Evolutionary conservation across 306 rosid genomes (phyloP).

Genomic region (Dryas octopetala): DNA sequence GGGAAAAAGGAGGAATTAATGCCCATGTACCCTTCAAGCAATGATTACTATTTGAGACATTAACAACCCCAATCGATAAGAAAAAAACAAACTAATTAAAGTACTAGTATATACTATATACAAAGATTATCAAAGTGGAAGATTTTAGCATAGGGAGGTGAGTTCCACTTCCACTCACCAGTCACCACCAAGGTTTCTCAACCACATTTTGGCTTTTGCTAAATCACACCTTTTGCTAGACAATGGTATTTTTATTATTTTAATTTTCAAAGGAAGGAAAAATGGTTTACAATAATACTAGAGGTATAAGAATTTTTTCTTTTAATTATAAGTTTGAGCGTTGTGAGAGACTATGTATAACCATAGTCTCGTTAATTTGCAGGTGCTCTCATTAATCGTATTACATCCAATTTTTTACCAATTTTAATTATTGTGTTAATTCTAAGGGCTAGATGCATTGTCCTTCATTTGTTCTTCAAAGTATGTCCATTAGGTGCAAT

Average conservation of each 20-base stretch:
- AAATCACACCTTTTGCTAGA: slow-evolving; percentile 17
- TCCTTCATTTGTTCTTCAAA: too few species aligned
- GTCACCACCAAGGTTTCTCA: slow-evolving; percentile 15
- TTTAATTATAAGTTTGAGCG: too few species aligned
- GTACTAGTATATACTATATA: not conserved
- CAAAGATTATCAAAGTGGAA: slow-evolving; percentile 6
- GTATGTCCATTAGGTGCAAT: too few species aligned
- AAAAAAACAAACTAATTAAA: too few species aligned
- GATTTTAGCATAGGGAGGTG: slow-evolving; percentile 19
- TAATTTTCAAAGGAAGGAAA: not conserved
- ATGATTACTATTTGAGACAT: slow-evolving; percentile 22
- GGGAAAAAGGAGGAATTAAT: slow-evolving; percentile 7
- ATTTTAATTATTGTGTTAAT: too few species aligned
- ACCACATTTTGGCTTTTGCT: slow-evolving; percentile 11
- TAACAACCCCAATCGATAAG: not conserved
- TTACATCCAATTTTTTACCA: too few species aligned
- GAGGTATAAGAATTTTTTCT: too few species aligned
- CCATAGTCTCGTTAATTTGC: too few species aligned
- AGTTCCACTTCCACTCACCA: slow-evolving; percentile 15
- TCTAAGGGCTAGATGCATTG: too few species aligned
- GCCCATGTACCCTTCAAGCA: slow-evolving; percentile 14
- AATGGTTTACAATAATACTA: too few species aligned
- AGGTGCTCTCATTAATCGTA: too few species aligned
- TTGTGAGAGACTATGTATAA: too few species aligned
- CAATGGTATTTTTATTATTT: not conserved